phyloP scores from a whole-genome alignment of 2,329 filamentous ascomycete species.

The Colletotrichum sp. region DNA sequence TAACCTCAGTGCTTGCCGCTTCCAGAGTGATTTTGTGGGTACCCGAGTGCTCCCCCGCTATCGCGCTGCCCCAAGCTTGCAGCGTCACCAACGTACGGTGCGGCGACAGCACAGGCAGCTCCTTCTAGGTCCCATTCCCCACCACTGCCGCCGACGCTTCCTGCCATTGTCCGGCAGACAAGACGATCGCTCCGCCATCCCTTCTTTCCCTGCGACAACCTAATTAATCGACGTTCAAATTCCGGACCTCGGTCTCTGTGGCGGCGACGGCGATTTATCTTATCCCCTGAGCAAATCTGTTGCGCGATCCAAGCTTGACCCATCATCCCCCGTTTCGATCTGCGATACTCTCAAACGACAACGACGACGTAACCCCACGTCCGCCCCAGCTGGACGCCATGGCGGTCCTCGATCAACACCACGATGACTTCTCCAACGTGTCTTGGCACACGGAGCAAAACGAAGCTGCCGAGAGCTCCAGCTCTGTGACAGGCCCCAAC shows the following conservation, averaged over 20 bases:
- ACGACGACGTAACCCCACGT: conserved; percentile 22
- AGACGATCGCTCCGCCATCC: conserved; percentile 3
- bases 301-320: not conserved
- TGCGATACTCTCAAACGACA: not conserved
- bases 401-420: conserved; percentile 53
- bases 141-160: conserved; percentile 20
- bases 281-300: not conserved
- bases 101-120: conserved; percentile 15
- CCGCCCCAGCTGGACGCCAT: conserved; percentile 30
- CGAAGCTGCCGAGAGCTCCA: conserved; percentile 23
- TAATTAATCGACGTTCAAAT: not conserved
- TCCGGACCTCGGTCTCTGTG: not conserved
- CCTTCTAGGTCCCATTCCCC: not conserved
- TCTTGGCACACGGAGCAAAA: conserved; percentile 74
- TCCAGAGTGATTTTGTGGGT: not conserved
- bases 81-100: conserved; percentile 12
- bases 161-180: conserved; percentile 9
- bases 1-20: not conserved
- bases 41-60: conserved; percentile 1
- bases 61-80: conserved; percentile 11
- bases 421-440: conserved; percentile 80
- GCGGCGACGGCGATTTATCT: not conserved
- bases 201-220: conserved; percentile 1
- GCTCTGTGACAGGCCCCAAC: conserved; percentile 30
- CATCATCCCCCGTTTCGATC: not conserved